phyloP scores from a whole-genome alignment of 208 protist species.

The Crithidia fasciculata region DNA sequence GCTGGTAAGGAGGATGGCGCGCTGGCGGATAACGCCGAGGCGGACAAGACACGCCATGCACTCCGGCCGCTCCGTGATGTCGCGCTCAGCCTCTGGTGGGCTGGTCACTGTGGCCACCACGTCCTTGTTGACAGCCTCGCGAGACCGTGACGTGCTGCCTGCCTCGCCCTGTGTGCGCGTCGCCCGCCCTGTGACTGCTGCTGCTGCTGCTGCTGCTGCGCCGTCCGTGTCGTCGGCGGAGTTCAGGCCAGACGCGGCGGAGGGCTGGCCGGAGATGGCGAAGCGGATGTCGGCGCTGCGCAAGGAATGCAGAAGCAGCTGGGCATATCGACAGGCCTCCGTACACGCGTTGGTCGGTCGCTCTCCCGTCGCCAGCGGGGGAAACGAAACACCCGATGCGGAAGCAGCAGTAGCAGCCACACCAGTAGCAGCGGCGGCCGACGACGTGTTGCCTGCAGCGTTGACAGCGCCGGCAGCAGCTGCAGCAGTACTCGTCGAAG shows the following conservation, averaged over 20 bases:
- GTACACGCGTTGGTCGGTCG: slow-evolving; percentile 51
- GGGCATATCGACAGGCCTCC: slow-evolving; percentile 56
- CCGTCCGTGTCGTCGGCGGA: neutral
- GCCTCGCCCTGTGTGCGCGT: slow-evolving; percentile 3
- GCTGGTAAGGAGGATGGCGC: slow-evolving; percentile 18
- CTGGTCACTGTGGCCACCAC: neutral
- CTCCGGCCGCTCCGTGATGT: neutral
- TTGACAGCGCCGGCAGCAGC: neutral
- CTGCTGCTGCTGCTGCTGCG: neutral
- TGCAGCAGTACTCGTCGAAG: neutral
- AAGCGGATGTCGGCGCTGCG: slow-evolving; percentile 30
- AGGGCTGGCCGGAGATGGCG: slow-evolving; percentile 12
- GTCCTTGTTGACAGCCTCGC: neutral
- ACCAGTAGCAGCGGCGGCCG: neutral
- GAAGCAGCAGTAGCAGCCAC: too few relatives aligned
- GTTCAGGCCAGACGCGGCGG: neutral
- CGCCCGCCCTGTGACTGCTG: neutral
- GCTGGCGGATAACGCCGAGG: slow-evolving; percentile 28
- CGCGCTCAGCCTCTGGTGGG: neutral
- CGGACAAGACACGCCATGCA: slow-evolving; percentile 12
- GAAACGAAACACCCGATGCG: neutral
- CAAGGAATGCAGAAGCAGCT: slow-evolving; percentile 52
- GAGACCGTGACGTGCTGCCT: neutral
- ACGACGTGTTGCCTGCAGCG: neutral
- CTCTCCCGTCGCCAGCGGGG: slow-evolving; percentile 10